These are phyloP conservation scores for Erysimum cheiri DNA, from an alignment of 441 rosid species.

Conservation along the genomic window DNA sequence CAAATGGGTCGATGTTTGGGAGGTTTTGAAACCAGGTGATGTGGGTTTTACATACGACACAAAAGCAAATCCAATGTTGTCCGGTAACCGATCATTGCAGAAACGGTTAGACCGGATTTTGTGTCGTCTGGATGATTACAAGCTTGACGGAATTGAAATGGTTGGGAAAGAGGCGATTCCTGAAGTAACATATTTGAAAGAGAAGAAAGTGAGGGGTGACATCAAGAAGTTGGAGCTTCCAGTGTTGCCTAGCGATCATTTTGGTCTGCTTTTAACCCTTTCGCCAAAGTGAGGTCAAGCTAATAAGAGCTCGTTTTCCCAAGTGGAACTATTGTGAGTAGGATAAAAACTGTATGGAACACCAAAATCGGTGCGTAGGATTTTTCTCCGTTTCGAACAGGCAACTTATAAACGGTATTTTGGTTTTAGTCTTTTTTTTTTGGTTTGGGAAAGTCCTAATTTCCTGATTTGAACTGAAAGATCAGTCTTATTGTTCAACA, in stretches of 20 bases:
- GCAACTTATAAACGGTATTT: background rate
- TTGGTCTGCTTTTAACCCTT: conserved; percentile 83
- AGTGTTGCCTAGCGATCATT: conserved; percentile 95
- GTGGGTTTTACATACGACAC: conserved; percentile 90
- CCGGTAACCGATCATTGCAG: conserved; percentile 71
- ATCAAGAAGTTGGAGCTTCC: conserved; percentile 73
- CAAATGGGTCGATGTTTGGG: conserved; percentile 83
- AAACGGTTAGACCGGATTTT: conserved; percentile 80
- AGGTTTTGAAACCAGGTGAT: conserved; percentile 69
- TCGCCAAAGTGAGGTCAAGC: conserved; percentile 41
- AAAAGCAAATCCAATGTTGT: conserved; percentile 83
- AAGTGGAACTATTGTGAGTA: conserved; percentile 9
- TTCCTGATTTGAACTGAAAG: conserved; percentile 24
- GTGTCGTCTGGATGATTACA: conserved; percentile 67
- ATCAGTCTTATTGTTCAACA: conserved; percentile 13
- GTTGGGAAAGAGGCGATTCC: conserved; percentile 88
- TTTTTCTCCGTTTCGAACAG: conserved; percentile 26
- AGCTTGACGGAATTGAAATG: conserved; percentile 69
- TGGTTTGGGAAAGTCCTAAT: conserved; percentile 8
- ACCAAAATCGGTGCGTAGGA: background rate
- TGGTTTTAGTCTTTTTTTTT: background rate
- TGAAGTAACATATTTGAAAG: conserved; percentile 67
- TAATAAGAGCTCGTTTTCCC: conserved; percentile 27
- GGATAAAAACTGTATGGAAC: background rate
- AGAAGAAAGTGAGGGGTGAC: conserved; percentile 76